These are phyloP conservation scores for Sclerotinia minor DNA, from an alignment of 2,329 filamentous ascomycete species.

Conservation along the genomic window DNA sequence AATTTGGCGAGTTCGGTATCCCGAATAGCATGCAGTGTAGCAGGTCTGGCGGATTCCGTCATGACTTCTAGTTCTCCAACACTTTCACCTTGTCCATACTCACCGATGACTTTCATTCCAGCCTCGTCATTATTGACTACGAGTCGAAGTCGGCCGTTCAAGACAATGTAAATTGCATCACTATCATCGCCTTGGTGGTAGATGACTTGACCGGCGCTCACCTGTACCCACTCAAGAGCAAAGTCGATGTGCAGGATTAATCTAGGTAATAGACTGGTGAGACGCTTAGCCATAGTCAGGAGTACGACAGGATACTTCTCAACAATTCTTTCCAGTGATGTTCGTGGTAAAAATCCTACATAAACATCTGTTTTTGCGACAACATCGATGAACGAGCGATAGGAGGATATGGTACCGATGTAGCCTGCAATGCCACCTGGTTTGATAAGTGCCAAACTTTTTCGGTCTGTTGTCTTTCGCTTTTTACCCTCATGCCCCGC, in stretches of 20 bases:
- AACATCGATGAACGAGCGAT: conserved; percentile 94
- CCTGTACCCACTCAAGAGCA: conserved; percentile 96
- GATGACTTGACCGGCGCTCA: conserved; percentile 90
- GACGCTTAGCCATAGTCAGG: conserved; percentile 90
- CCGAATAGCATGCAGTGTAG: conserved; percentile 90
- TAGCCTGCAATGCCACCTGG: conserved; percentile 94
- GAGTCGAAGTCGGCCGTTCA: conserved; percentile 86
- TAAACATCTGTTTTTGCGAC: conserved; percentile 98
- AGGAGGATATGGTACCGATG: conserved; percentile 89
- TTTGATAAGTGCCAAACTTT: conserved; percentile 86
- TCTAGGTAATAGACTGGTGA: conserved; percentile 85
- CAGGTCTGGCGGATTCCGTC: conserved; percentile 88
- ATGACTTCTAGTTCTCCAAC: conserved; percentile 96
- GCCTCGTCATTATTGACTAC: conserved; percentile 81
- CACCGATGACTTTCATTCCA: conserved; percentile 80
- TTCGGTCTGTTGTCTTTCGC: conserved; percentile 54
- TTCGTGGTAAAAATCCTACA: conserved; percentile 87
- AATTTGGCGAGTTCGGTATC: conserved; percentile 97
- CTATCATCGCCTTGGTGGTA: conserved; percentile 94
- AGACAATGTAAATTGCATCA: conserved; percentile 95
- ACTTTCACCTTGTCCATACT: conserved; percentile 96
- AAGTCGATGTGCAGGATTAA: conserved; percentile 97
- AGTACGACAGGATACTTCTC: conserved; percentile 90
- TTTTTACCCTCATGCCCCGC: conserved; percentile 43
- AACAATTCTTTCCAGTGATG: conserved; percentile 85